Evolutionary conservation across 106 monocot genomes (phyloP), one percentile per base, ranked within the genome.

Genomic region (Iris macrosiphon): DNA sequence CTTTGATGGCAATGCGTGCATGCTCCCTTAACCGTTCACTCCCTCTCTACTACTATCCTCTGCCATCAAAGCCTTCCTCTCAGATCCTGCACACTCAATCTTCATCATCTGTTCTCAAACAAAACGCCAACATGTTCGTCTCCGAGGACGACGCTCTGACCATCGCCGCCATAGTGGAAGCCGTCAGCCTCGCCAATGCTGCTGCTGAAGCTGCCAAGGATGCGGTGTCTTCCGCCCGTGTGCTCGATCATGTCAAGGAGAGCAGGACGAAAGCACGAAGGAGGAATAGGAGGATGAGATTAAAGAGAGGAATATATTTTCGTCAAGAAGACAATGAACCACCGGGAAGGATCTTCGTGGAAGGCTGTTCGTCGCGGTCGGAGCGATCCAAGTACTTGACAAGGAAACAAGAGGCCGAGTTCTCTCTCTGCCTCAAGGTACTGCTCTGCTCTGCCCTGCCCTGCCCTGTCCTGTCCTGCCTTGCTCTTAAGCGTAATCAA

Each of bases 401-500:
- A 29, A 30, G 52, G 2, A 62, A 25, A 29, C 68, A 82, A 52
- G 82, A 82, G 26, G 73, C 73, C 6, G 77, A 72, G 35, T 77
- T 77, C 57, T 82, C 82, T 42, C n/a, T 48, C 16, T 77, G 57
- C 57, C 72, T 82, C 61, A 68, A 73, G 72, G 28, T 35, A 57
- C 24, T 33, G 13, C 6, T 13, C 4, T 49, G 7, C 5, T 11
- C 3, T 27, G 1, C 4, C 8, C 8, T 7, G 37, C 12, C 12
- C 37, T 37, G 19, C 6, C n/a, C n/a, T n/a, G n/a, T n/a, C n/a
- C n/a, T n/a, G n/a, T n/a, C n/a, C n/a, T n/a, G n/a, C n/a, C n/a
- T n/a, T n/a, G n/a, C n/a, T n/a, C n/a, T n/a, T n/a, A n/a, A n/a
- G n/a, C n/a, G n/a, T n/a, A n/a, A n/a, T n/a, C n/a, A n/a, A n/a